Evolutionary conservation across 495 filamentous ascomycete genomes (phyloP).

Genomic region (Penicillium parvum): DNA sequence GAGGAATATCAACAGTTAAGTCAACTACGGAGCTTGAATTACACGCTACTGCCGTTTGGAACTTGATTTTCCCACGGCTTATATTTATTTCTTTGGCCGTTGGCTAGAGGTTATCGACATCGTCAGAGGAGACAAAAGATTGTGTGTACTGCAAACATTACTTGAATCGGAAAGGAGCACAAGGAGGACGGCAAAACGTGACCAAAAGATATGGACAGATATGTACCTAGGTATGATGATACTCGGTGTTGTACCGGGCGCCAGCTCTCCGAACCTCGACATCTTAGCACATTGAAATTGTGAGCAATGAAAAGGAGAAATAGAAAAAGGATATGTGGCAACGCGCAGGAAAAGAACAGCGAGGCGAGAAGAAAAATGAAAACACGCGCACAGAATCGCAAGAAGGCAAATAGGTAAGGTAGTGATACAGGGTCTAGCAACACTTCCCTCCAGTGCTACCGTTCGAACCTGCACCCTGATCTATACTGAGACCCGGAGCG

Average conservation of each 20-base stretch:
- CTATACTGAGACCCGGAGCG: slow-evolving; percentile 65
- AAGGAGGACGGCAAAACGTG: background rate
- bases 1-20: too few species aligned
- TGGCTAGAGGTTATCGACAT: too few species aligned
- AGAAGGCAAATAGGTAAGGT: too few species aligned
- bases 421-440: slow-evolving; percentile 56
- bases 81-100: too few species aligned
- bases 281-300: slow-evolving; percentile 26
- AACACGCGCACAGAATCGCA: slow-evolving; percentile 2
- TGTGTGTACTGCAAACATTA: too few species aligned
- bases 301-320: slow-evolving; percentile 7
- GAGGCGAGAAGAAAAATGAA: slow-evolving; percentile 10
- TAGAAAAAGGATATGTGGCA: slow-evolving; percentile 5
- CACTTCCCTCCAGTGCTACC: slow-evolving; percentile 71
- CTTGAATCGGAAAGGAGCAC: too few species aligned
- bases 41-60: too few species aligned
- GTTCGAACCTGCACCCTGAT: slow-evolving; percentile 56
- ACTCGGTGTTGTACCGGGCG: slow-evolving; percentile 14
- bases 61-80: too few species aligned
- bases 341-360: slow-evolving; percentile 6
- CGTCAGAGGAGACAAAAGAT: too few species aligned
- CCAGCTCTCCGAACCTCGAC: slow-evolving; percentile 22
- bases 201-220: slow-evolving; percentile 19
- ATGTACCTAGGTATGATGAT: slow-evolving; percentile 19
- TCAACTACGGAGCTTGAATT: too few species aligned